A percentile compares a stretch with the other conserved stretches of the same genome.
These are phyloP conservation scores for Wickerhamiella nectarea DNA, from an alignment of 805 yeast species.

Conservation along the genomic window DNA sequence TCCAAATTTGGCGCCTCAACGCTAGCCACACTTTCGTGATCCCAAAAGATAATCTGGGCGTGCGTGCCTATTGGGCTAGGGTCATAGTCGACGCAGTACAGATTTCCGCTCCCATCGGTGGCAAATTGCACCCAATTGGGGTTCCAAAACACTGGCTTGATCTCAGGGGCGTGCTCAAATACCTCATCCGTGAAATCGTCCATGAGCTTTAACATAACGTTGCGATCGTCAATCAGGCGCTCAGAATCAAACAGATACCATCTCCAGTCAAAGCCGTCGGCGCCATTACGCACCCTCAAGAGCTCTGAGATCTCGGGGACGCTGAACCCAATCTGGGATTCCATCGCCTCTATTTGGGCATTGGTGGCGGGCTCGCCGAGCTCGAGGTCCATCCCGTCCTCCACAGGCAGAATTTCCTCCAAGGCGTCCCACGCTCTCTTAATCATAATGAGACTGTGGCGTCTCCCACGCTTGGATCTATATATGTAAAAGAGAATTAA, in stretches of 20 bases:
- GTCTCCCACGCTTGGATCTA: no score
- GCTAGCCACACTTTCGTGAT: background rate
- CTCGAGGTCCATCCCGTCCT: no score
- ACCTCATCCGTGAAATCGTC: background rate
- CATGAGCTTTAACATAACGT: background rate
- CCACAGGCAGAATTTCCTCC: background rate
- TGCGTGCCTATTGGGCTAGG: background rate
- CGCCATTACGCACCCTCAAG: background rate
- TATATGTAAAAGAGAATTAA: background rate
- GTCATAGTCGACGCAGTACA: conserved; percentile 4
- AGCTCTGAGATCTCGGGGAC: background rate
- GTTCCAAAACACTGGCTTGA: conserved; percentile 2
- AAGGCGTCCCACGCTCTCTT: background rate
- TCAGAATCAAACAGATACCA: background rate
- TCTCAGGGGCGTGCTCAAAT: background rate
- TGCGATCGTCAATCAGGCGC: background rate
- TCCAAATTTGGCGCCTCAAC: background rate
- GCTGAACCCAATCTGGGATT: background rate
- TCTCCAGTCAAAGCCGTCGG: background rate
- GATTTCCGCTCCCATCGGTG: conserved; percentile 7
- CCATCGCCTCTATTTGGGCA: background rate
- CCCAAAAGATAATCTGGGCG: conserved; percentile 6
- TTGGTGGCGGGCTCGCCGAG: background rate
- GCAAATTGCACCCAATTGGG: conserved; percentile 6
- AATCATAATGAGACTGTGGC: background rate